phyloP scores from a whole-genome alignment of 768 basidiomycete genomes.

The Harrya chromipes region DNA sequence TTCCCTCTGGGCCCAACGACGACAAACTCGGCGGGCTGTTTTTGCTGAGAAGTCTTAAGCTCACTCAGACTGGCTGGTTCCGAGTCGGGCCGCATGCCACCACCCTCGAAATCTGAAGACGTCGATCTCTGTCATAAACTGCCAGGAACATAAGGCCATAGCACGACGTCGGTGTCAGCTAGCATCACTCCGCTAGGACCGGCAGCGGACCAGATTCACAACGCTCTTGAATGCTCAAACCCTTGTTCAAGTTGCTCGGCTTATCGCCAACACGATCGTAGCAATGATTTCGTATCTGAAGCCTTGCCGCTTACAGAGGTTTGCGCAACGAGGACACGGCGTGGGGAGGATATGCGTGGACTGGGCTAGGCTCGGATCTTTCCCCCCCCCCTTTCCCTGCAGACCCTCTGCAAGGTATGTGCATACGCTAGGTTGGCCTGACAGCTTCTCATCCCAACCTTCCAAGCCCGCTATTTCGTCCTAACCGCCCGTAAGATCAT shows the following conservation, averaged over 20 bases:
- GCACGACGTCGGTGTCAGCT: too few species aligned
- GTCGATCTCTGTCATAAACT: too few species aligned
- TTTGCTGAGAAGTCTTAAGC: conserved; percentile 3
- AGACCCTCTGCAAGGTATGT: not conserved
- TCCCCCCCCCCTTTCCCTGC: not conserved
- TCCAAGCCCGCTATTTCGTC: not conserved
- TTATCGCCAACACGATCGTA: too few species aligned
- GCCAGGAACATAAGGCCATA: too few species aligned
- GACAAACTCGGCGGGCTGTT: conserved; percentile 88
- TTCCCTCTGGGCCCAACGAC: conserved; percentile 63
- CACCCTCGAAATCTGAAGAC: too few species aligned
- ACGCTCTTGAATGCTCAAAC: too few species aligned
- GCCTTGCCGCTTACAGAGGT: not conserved
- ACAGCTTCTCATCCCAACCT: not conserved
- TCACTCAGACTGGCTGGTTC: too few species aligned
- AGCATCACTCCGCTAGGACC: too few species aligned
- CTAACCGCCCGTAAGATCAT: not conserved
- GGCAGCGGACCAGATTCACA: too few species aligned
- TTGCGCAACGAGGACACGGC: conserved; percentile 4
- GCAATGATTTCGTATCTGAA: not conserved
- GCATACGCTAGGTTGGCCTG: not conserved
- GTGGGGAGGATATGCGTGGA: not conserved
- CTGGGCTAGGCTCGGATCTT: too few species aligned
- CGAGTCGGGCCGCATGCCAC: too few species aligned
- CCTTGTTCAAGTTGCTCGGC: too few species aligned